Percentiles rank a stretch among this genome's conserved stretches.
Conservation (phyloP, 163 green algal species). For the Scenedesmus sp. region DNA sequence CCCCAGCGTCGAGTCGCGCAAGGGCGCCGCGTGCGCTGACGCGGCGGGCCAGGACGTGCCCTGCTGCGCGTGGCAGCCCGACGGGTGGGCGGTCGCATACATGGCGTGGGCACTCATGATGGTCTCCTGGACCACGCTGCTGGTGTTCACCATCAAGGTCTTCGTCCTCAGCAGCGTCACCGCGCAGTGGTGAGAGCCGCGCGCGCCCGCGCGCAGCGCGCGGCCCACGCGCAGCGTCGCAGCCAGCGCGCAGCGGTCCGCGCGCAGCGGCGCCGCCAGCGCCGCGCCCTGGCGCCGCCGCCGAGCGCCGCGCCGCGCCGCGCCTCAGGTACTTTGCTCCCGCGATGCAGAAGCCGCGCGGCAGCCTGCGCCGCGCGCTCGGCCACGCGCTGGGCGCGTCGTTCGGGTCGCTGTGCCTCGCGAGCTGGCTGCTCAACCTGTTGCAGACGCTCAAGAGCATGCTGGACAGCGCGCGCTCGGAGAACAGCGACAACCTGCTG, state of each 20-base stretch:
- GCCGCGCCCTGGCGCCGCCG: too few species aligned
- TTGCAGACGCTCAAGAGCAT: slow-evolving; percentile 35
- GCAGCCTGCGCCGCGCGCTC: background rate
- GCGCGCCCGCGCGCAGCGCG: too few species aligned
- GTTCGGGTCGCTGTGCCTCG: slow-evolving; percentile 47
- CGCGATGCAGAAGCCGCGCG: background rate
- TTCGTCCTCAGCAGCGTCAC: slow-evolving; percentile 38
- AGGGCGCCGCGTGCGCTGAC: slow-evolving; percentile 11
- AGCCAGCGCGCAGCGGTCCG: too few species aligned
- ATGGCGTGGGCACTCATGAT: slow-evolving; percentile 18
- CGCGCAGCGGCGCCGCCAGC: too few species aligned
- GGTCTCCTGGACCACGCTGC: slow-evolving; percentile 34
- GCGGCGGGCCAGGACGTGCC: slow-evolving; percentile 16
- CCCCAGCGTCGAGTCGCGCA: background rate
- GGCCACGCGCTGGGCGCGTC: slow-evolving; percentile 41
- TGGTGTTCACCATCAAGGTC: slow-evolving; percentile 44
- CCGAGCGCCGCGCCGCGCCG: too few species aligned
- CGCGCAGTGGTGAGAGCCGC: slow-evolving; percentile 40
- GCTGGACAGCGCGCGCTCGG: slow-evolving; percentile 16
- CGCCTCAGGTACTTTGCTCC: slow-evolving; percentile 51
- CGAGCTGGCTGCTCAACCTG: slow-evolving; percentile 46
- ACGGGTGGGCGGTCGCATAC: slow-evolving; percentile 23
- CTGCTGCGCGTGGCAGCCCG: slow-evolving; percentile 40
- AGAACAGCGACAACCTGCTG: slow-evolving; percentile 39
- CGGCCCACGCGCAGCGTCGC: too few species aligned